Percentiles rank a stretch among this genome's conserved stretches.
Conservation (phyloP, 1,284 basidiomycete genomes). For the Paramarasmius palmivorus region DNA sequence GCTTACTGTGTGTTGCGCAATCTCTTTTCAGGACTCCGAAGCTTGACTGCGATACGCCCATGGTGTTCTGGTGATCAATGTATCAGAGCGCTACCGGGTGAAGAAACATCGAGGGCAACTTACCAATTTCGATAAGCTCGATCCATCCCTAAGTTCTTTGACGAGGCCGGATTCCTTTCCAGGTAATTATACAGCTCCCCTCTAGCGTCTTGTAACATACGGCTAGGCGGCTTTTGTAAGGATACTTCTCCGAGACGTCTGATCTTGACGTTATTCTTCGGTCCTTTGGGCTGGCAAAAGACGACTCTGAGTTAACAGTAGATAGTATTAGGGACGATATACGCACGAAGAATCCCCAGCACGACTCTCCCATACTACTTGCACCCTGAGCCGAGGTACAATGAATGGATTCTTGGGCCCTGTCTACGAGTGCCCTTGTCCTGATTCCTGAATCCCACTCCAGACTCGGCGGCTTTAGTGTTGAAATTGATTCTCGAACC, state of each 20-base stretch:
- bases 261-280: neutral
- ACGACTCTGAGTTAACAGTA: too few relatives aligned
- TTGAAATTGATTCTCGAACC: too few relatives aligned
- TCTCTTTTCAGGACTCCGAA: conserved; percentile 41
- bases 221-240: conserved; percentile 44
- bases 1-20: conserved; percentile 42
- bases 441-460: conserved; percentile 92
- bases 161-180: conserved; percentile 39
- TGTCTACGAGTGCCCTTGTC: too few relatives aligned
- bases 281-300: too few relatives aligned
- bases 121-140: conserved; percentile 57
- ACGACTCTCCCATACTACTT: too few relatives aligned
- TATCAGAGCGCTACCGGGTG: neutral
- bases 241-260: conserved; percentile 39
- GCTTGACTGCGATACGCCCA: conserved; percentile 62
- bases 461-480: too few relatives aligned
- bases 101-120: conserved; percentile 24
- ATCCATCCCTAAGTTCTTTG: conserved; percentile 44
- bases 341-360: too few relatives aligned
- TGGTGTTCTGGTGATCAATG: conserved; percentile 38
- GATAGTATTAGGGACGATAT: too few relatives aligned
- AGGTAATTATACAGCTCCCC: conserved; percentile 54
- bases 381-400: too few relatives aligned
- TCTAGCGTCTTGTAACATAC: conserved; percentile 52
- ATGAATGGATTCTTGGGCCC: too few relatives aligned